Evolutionary conservation across 2,329 filamentous ascomycete genomes (phyloP).

Genomic region (Sporothrix brasiliensis): DNA sequence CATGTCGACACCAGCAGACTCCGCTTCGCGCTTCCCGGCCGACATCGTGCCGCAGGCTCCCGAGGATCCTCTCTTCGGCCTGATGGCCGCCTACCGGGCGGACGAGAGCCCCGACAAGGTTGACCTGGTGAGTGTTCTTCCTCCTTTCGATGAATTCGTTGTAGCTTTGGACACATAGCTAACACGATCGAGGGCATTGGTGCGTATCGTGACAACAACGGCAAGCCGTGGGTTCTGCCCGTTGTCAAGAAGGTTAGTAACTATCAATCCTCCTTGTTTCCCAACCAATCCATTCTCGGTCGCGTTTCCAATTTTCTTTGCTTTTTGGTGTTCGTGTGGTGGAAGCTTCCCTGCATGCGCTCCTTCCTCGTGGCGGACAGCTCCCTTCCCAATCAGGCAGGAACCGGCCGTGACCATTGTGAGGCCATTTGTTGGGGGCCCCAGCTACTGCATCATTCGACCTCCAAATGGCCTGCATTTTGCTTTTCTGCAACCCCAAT

Average conservation of each 20-base stretch:
- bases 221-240: constrained; percentile 95
- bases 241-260: constrained; percentile 87
- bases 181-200: constrained; percentile 65
- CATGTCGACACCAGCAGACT: constrained; percentile 54
- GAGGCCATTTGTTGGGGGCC: constrained; percentile 33
- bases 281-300: background rate
- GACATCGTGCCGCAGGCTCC: constrained; percentile 84
- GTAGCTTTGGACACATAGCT: background rate
- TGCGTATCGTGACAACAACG: constrained; percentile 91
- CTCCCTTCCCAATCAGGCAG: constrained; percentile 25
- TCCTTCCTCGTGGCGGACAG: constrained; percentile 24
- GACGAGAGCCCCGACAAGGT: constrained; percentile 81
- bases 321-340: background rate
- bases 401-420: constrained; percentile 31
- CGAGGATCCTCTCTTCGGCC: constrained; percentile 90
- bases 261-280: background rate
- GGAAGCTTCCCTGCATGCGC: constrained; percentile 29
- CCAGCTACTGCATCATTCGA: background rate
- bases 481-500: background rate
- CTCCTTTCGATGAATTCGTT: background rate
- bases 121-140: constrained; percentile 69
- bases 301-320: constrained; percentile 18
- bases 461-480: background rate
- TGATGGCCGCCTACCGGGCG: constrained; percentile 84
- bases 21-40: constrained; percentile 71